These are phyloP conservation scores for Excoecaria agallocha DNA, from an alignment of 345 rosid species.

Conservation along the genomic window DNA sequence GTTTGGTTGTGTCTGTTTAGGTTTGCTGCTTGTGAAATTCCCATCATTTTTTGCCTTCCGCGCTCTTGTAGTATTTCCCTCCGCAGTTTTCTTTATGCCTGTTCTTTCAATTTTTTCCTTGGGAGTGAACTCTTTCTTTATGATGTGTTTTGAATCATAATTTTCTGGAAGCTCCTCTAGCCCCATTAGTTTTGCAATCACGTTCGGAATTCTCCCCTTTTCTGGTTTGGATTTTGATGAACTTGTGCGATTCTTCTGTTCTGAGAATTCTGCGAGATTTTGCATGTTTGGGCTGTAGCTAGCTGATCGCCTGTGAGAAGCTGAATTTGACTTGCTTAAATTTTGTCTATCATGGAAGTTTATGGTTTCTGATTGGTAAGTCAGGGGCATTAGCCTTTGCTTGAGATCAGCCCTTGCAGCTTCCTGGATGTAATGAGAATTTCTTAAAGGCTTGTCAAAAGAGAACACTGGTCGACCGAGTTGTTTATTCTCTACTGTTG, in stretches of 20 bases:
- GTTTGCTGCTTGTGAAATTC: conserved; percentile 27
- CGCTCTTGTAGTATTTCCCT: conserved; percentile 24
- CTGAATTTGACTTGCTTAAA: conserved; percentile 26
- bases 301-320: conserved; percentile 42
- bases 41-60: conserved; percentile 31
- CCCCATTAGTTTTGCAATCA: conserved; percentile 87
- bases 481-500: conserved; percentile 38
- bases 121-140: conserved; percentile 27
- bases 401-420: conserved; percentile 44
- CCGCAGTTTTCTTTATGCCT: conserved; percentile 23
- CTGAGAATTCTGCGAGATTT: conserved; percentile 28
- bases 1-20: conserved; percentile 32
- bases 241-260: conserved; percentile 29
- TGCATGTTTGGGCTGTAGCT: conserved; percentile 26
- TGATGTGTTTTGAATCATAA: conserved; percentile 30
- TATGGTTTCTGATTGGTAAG: conserved; percentile 35
- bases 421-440: conserved; percentile 36
- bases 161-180: conserved; percentile 62
- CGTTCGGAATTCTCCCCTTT: conserved; percentile 73
- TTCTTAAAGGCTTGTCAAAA: conserved; percentile 42
- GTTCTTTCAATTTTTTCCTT: conserved; percentile 24
- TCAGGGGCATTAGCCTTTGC: conserved; percentile 48
- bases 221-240: conserved; percentile 42
- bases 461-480: conserved; percentile 49
- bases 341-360: conserved; percentile 26